Evolutionary conservation across 169 alveolate species (phyloP).

Genomic region (Plasmodium berghei): DNA sequence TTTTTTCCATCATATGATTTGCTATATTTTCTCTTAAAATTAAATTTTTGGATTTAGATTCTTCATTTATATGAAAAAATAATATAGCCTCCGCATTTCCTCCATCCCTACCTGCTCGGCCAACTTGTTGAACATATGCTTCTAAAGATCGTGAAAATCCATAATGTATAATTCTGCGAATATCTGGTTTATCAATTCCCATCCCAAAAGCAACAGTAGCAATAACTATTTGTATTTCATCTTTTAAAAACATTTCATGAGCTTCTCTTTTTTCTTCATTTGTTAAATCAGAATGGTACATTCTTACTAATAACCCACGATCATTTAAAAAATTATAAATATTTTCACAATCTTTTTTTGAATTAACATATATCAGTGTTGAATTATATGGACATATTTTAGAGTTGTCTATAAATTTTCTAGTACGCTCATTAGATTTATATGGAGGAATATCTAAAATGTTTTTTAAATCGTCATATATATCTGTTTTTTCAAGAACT

Average conservation of each 20-base stretch:
- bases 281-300: constrained; percentile 86
- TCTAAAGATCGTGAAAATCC: constrained; percentile 98
- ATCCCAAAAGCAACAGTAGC: constrained; percentile 99
- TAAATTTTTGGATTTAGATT: constrained; percentile 45
- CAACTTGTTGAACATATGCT: constrained; percentile 98
- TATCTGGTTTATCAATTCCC: constrained; percentile 99
- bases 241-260: constrained; percentile 93
- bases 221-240: constrained; percentile 93
- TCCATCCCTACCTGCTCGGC: constrained; percentile 96
- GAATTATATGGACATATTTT: constrained; percentile 71
- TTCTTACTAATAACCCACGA: constrained; percentile 43
- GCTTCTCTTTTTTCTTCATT: constrained; percentile 80
- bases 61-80: constrained; percentile 69
- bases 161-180: constrained; percentile 97
- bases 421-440: constrained; percentile 22
- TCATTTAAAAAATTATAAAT: constrained; percentile 25
- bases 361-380: constrained; percentile 57
- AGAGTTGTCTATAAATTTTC: constrained; percentile 50
- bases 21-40: constrained; percentile 58
- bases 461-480: constrained; percentile 30
- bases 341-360: constrained; percentile 65
- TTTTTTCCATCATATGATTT: constrained; percentile 36
- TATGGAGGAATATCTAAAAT: constrained; percentile 53
- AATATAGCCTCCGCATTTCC: constrained; percentile 68
- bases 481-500: constrained; percentile 31